Conservation (phyloP, 768 basidiomycete genomes). For the Mycena vulgaris region DNA sequence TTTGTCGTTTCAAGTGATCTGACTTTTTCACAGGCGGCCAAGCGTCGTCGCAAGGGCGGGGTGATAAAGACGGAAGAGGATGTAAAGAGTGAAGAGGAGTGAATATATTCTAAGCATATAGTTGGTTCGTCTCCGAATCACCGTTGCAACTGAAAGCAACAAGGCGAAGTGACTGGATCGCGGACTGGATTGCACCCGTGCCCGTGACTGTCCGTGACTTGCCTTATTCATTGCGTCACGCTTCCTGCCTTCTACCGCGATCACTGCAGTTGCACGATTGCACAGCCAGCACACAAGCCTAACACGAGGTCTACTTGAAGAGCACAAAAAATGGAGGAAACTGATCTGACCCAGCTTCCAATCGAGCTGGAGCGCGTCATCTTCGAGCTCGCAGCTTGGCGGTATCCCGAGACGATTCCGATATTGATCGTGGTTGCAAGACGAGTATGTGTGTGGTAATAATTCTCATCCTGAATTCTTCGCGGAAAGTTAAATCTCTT, state of each 20-base stretch:
- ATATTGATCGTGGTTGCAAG: constrained; percentile 14
- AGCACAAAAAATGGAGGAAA: not conserved
- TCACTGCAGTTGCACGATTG: too few species aligned
- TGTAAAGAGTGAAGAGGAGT: not conserved
- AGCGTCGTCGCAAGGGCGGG: not conserved
- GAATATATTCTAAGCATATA: too few species aligned
- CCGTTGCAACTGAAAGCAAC: too few species aligned
- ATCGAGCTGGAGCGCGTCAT: constrained; percentile 29
- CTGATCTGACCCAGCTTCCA: not conserved
- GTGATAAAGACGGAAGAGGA: not conserved
- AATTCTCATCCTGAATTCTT: not conserved
- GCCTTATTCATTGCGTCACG: too few species aligned
- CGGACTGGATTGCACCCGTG: too few species aligned
- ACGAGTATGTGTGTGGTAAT: constrained; percentile 33
- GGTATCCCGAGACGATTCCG: not conserved
- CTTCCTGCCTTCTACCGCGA: not conserved
- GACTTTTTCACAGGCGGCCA: not conserved
- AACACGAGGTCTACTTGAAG: not conserved
- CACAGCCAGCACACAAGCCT: too few species aligned
- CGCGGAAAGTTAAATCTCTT: not conserved
- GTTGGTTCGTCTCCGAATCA: too few species aligned
- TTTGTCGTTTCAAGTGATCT: not conserved
- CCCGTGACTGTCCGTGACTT: too few species aligned
- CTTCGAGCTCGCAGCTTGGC: constrained; percentile 26
- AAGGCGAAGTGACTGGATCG: too few species aligned